These are phyloP conservation scores for Nakazawaea ishiwadae DNA, from an alignment of 805 yeast genomes.

Conservation along the genomic window DNA sequence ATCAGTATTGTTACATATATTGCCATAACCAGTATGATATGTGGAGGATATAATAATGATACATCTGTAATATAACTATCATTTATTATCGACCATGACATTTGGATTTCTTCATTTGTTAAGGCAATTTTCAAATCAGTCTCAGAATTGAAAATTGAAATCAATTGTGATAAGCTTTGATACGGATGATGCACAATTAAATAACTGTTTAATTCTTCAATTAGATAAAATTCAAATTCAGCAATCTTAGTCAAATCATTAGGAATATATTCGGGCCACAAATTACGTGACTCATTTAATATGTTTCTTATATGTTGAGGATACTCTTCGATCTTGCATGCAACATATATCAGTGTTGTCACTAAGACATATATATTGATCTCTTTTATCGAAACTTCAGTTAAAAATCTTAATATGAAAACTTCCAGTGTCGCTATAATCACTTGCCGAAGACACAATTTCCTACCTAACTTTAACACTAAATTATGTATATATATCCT, in stretches of 20 bases:
- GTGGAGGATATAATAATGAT: slow-evolving; percentile 83
- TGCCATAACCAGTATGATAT: slow-evolving; percentile 76
- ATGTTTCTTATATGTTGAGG: slow-evolving; percentile 90
- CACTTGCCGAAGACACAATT: slow-evolving; percentile 73
- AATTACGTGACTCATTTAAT: slow-evolving; percentile 75
- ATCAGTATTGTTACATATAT: slow-evolving; percentile 73
- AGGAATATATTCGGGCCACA: slow-evolving; percentile 95
- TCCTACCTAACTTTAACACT: slow-evolving; percentile 71
- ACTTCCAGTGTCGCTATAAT: slow-evolving; percentile 88
- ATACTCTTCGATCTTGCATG: slow-evolving; percentile 92
- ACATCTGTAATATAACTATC: slow-evolving; percentile 88
- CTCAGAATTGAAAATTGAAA: slow-evolving; percentile 34
- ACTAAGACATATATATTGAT: slow-evolving; percentile 76
- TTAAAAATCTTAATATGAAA: slow-evolving; percentile 72
- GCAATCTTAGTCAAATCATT: slow-evolving; percentile 89
- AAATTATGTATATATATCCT: slow-evolving; percentile 76
- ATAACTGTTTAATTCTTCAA: slow-evolving; percentile 79
- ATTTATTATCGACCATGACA: slow-evolving; percentile 85
- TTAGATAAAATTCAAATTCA: slow-evolving; percentile 89
- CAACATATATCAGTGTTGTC: slow-evolving; percentile 81
- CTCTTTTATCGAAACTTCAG: slow-evolving; percentile 70
- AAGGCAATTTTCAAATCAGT: slow-evolving; percentile 20
- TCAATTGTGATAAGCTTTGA: slow-evolving; percentile 52
- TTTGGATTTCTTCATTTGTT: slow-evolving; percentile 68
- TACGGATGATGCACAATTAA: slow-evolving; percentile 76